These are phyloP conservation scores for Nicotiana tabacum DNA, from an alignment of 257 asterid genomes.

Conservation along the genomic window DNA sequence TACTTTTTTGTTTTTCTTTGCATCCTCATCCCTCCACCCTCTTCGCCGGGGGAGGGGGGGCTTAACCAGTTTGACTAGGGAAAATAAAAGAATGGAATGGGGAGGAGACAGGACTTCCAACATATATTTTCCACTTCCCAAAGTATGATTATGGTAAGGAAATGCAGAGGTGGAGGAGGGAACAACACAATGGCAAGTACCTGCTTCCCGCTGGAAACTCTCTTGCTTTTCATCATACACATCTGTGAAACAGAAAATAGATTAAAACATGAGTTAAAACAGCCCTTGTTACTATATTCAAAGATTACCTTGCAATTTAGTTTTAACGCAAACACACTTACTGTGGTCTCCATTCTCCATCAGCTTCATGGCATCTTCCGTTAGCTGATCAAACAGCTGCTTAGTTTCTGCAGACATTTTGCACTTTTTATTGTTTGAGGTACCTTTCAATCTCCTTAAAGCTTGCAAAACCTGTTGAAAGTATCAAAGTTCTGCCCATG, in stretches of 20 bases:
- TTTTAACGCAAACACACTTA: slow-evolving; percentile 26
- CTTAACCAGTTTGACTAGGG: background rate
- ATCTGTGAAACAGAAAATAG: slow-evolving; percentile 40
- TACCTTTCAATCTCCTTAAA: slow-evolving; percentile 89
- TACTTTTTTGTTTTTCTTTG: background rate
- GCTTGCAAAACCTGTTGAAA: slow-evolving; percentile 71
- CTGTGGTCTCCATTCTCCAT: slow-evolving; percentile 93
- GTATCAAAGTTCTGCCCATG: background rate
- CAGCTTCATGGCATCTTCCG: slow-evolving; percentile 91
- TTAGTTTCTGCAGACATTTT: slow-evolving; percentile 84
- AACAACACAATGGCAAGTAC: slow-evolving; percentile 30
- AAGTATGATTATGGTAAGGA: background rate
- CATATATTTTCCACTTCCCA: background rate
- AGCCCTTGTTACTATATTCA: background rate
- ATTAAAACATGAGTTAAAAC: background rate
- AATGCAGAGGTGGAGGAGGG: background rate
- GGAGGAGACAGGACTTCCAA: background rate
- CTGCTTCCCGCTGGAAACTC: slow-evolving; percentile 90
- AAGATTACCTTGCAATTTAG: background rate
- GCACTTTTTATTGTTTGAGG: slow-evolving; percentile 67
- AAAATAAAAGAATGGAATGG: background rate
- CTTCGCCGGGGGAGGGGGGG: background rate
- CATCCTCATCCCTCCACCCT: background rate
- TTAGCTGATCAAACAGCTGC: slow-evolving; percentile 77
- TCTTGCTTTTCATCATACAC: slow-evolving; percentile 91